Base-by-base conservation (phyloP, 768 basidiomycete species). In the Tylopilus sp. region DNA sequence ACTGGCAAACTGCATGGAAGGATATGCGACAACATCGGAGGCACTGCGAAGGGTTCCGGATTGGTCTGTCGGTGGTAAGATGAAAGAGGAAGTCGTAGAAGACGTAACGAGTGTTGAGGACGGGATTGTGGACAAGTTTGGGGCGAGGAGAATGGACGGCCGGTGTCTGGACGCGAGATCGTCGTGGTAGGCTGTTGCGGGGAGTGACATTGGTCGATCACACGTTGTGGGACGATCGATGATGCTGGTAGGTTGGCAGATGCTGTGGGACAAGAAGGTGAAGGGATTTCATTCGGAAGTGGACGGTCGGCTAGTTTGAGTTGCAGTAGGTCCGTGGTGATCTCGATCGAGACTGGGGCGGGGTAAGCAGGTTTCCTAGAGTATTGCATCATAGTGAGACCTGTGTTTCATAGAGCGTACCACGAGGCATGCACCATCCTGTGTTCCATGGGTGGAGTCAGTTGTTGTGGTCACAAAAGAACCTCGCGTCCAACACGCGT, bases 91-190 rank as follows among this genome's bases (percentile, higher is more conserved):
- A 50, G 50, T 38, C 0, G 63, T 61, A 22, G 63, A 57, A 33
- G 64, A 60, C 33, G 59, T 55, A 40, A 64, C 48, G 20, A 65
- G 44, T 6, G 59, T 52, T 0, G 64, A 67, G 31, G 65, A 65
- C 9, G 64, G 55, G 40, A 67, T 67, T 0, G 64, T 65, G 35
- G 65, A 67, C 41, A 67, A 44, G 50, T 59, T 46, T 7, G 62
- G 56, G 0, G 56, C 23, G 51, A 64, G 4, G 28, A 64, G 39
- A 44, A 64, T 48, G 47, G 53, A 59, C 1, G 49, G 46, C 28
- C 65, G 50, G 46, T 13, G 26, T 23, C 50, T 52, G 18, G 48
- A 11, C 20, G 25, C 33, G 23, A 31, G 48, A 52, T 47, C 36
- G 20, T 57, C 31, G 48, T 40, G 40, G 21, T 35, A 25, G 4